phyloP scores from a whole-genome alignment of 2,329 filamentous ascomycete species.

The Colletotrichum spaethianum region DNA sequence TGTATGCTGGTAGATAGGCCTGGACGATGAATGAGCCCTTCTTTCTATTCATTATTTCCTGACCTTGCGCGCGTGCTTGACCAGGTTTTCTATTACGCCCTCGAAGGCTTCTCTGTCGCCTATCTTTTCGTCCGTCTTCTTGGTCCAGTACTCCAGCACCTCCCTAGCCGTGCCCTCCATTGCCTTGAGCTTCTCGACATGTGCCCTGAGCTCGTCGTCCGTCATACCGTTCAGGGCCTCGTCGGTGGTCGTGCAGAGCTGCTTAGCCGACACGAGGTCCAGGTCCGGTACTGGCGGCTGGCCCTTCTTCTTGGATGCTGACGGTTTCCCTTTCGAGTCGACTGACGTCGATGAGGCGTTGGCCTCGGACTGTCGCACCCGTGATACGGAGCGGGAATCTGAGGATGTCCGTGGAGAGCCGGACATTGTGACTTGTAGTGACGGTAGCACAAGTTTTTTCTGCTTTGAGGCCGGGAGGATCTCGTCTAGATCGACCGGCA shows the following conservation, averaged over 20 bases:
- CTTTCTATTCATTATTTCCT: conserved; percentile 72
- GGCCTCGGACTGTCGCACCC: conserved; percentile 61
- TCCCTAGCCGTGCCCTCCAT: conserved; percentile 81
- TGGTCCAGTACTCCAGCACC: conserved; percentile 90
- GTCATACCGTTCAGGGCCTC: conserved; percentile 86
- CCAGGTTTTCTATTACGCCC: conserved; percentile 95
- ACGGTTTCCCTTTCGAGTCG: conserved; percentile 70
- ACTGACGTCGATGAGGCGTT: conserved; percentile 72
- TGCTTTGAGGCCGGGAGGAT: conserved; percentile 97
- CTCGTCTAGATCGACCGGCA: conserved; percentile 96
- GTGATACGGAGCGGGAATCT: conserved; percentile 65
- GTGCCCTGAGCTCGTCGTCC: conserved; percentile 79
- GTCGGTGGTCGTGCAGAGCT: conserved; percentile 87
- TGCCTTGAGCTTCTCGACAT: conserved; percentile 78
- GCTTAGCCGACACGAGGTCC: conserved; percentile 82
- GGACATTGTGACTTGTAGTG: conserved; percentile 70
- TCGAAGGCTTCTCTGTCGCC: conserved; percentile 95
- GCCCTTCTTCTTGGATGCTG: conserved; percentile 62
- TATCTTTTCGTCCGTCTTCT: conserved; percentile 86
- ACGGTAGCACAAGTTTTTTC: conserved; percentile 95
- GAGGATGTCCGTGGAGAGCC: conserved; percentile 69
- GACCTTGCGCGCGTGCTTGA: conserved; percentile 89
- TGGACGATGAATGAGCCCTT: conserved; percentile 31
- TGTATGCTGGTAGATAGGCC: conserved; percentile 41
- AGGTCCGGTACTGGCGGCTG: conserved; percentile 80